Conservation (phyloP, 768 basidiomycete genomes). For the Russula foetens region DNA sequence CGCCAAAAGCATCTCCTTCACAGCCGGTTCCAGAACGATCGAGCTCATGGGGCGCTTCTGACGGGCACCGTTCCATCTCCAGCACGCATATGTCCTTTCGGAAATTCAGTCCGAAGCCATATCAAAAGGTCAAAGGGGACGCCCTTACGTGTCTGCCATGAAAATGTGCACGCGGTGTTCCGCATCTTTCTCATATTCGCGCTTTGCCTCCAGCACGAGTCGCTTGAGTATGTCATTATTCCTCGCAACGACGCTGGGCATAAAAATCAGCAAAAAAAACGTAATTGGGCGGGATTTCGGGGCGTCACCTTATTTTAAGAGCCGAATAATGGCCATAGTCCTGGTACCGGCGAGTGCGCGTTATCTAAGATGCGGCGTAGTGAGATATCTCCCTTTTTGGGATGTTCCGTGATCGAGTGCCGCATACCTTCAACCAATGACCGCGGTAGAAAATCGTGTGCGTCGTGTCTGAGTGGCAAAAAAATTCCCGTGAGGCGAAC, state of each 20-base stretch:
- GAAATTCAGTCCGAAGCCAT: constrained; percentile 7
- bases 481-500: constrained; percentile 9
- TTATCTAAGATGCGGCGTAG: constrained; percentile 44
- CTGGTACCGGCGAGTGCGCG: constrained; percentile 66
- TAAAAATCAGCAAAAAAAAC: not conserved
- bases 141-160: constrained; percentile 79
- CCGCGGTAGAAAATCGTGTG: constrained; percentile 88
- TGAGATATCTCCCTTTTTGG: constrained; percentile 13
- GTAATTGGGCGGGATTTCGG: constrained; percentile 18
- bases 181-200: constrained; percentile 85
- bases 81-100: constrained; percentile 58
- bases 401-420: constrained; percentile 12
- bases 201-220: constrained; percentile 80
- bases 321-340: constrained; percentile 68
- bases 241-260: constrained; percentile 69
- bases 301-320: constrained; percentile 67
- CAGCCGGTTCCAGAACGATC: constrained; percentile 84
- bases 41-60: constrained; percentile 89
- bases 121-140: constrained; percentile 14
- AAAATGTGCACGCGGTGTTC: constrained; percentile 87
- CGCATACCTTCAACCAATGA: constrained; percentile 72
- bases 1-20: constrained; percentile 83
- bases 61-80: constrained; percentile 85
- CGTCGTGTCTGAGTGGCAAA: constrained; percentile 51
- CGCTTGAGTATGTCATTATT: constrained; percentile 84